Evolutionary conservation across 2,329 filamentous ascomycete species (phyloP), one percentile per base, ranked within the genome.

Genomic region (Metarhizium guizhouense): DNA sequence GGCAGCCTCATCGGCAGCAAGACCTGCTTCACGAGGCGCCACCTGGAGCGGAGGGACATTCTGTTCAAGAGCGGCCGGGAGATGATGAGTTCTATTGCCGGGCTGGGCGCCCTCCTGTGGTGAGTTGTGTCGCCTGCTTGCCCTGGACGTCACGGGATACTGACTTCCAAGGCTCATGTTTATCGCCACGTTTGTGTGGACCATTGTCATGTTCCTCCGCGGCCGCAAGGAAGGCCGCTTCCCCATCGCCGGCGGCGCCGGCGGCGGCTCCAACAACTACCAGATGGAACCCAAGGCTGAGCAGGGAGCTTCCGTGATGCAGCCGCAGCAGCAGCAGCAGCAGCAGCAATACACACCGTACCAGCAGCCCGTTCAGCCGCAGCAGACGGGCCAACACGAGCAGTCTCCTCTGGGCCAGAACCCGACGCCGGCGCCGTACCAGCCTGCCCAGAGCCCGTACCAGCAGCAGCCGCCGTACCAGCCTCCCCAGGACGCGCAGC

Each of bases 51-150:
- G 62, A 58, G 64, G 20, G 55, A 30, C 25, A 65, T 75, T 36
- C 68, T 74, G 18, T 67, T 67, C 51, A 60, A 71, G 51, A 64
- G 55, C 7, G 74, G 70, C 1, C 62, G 70, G 11, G 67, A 59
- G 18, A 61, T 70, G 55, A 62, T 77, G 53, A 67, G 71, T 14
- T 72, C 69, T 6, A 65, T 74, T 7, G 75, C 76, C 2, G 74
- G 73, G 8, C 50, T 79, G 1, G 74, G 73, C 25, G 76, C 76
- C 16, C 56, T 79, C 4, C 60, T 73, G 54, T 72, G 74, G 72
- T 74, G 59, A 63, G 25, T 25, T 25, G 25, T 25, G 25, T 25
- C 25, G 25, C 25, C 25, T 25, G 25, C 4, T 25, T 25, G 1
- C 25, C 25, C 25, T 4, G 4, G 25, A 25, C 25, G 1, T 25